phyloP scores from a whole-genome alignment of 2,329 filamentous ascomycete genomes.

The Botrytis elliptica region DNA sequence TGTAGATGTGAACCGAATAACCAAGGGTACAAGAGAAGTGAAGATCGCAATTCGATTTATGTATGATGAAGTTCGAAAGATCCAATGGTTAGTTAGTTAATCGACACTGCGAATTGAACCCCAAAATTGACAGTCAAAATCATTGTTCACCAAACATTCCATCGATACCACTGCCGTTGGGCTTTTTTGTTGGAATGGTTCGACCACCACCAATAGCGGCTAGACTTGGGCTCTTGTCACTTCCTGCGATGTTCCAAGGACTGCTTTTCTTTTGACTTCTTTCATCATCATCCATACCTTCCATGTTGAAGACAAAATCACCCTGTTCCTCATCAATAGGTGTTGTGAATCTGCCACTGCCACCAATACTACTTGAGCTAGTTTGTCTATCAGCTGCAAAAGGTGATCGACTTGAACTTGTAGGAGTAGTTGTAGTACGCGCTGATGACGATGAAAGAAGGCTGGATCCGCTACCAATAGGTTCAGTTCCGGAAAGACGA shows the following conservation, averaged over 20 bases:
- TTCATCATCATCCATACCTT: conserved; percentile 61
- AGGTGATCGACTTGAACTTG: conserved; percentile 42
- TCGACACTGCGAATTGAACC: neutral
- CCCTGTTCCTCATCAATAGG: conserved; percentile 65
- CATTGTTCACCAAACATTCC: conserved; percentile 28
- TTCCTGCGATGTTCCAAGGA: conserved; percentile 34
- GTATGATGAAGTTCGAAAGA: conserved; percentile 3
- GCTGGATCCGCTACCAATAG: conserved; percentile 46
- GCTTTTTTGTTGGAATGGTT: conserved; percentile 20
- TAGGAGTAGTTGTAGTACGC: conserved; percentile 44
- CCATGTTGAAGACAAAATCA: conserved; percentile 65
- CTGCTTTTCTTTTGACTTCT: conserved; percentile 46
- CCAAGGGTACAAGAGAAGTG: conserved; percentile 13
- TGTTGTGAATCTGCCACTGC: conserved; percentile 58
- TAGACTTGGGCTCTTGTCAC: conserved; percentile 31
- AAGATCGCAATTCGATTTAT: conserved; percentile 5
- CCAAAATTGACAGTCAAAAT: neutral
- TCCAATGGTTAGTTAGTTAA: neutral
- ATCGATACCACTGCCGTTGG: conserved; percentile 22
- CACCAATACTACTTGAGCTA: conserved; percentile 53
- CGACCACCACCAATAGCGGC: conserved; percentile 28
- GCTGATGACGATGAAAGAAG: conserved; percentile 47
- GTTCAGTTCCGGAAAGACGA: conserved; percentile 48
- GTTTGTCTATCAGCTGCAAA: conserved; percentile 55
- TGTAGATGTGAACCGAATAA: conserved; percentile 2